These are phyloP conservation scores for Heterobasidion parviporum DNA, from an alignment of 1,284 basidiomycete genomes.

Conservation along the genomic window DNA sequence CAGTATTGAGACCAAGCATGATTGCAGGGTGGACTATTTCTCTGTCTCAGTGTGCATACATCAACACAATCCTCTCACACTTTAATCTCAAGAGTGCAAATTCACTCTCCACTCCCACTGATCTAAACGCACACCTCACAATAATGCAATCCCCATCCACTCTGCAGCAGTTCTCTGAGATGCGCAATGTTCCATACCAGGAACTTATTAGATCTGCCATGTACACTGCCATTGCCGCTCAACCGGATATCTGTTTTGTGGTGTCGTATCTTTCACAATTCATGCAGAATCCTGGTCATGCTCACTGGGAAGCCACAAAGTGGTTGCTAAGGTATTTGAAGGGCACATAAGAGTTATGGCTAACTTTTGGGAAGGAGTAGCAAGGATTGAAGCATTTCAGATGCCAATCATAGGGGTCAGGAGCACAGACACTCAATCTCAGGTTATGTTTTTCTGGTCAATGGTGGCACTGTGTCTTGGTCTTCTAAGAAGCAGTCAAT, in stretches of 20 bases:
- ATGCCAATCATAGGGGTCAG: constrained; percentile 22
- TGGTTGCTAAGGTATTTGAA: constrained; percentile 15
- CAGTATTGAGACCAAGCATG: constrained; percentile 17
- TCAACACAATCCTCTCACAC: constrained; percentile 15
- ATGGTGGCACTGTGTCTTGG: constrained; percentile 13
- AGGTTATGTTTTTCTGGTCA: constrained; percentile 13
- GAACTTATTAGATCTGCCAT: constrained; percentile 16
- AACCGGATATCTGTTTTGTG: constrained; percentile 17
- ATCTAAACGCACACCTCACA: constrained; percentile 10
- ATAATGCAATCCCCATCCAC: constrained; percentile 1
- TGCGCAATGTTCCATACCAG: constrained; percentile 14
- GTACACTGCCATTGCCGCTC: constrained; percentile 8
- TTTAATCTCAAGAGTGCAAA: constrained; percentile 19
- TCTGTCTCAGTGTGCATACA: constrained; percentile 19
- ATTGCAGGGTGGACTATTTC: constrained; percentile 11
- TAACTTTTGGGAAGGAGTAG: background rate
- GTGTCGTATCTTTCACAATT: constrained; percentile 12
- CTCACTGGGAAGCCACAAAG: constrained; percentile 14
- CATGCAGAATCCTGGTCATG: constrained; percentile 8
- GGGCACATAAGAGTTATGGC: background rate
- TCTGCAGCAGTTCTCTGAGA: background rate
- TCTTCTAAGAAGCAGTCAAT: constrained; percentile 15
- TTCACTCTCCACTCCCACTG: constrained; percentile 19
- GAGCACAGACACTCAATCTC: constrained; percentile 11
- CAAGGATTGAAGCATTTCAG: constrained; percentile 14